Base-by-base conservation (phyloP, 345 rosid species). In the Erodium maritimum region DNA sequence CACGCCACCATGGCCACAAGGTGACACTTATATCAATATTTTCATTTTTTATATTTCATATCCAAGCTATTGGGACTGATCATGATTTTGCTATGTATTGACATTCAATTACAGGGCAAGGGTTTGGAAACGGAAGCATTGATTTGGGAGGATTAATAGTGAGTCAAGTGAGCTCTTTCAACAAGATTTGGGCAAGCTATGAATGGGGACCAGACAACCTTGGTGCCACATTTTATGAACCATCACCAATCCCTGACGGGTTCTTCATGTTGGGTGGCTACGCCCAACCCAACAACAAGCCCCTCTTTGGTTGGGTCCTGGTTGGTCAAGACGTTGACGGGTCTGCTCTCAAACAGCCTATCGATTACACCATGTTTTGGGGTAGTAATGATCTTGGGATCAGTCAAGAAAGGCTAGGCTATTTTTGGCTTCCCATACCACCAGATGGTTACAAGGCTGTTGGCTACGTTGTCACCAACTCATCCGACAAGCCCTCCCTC, bases 301-400 rank as follows among this genome's bases (percentile, higher is more conserved):
- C 34, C 14, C 79, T 82, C 16, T 74, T 62, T 24, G 89, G 87
- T 0, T 80, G 83, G 88, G 82, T 82, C 69, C 87, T 91, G 21
- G 83, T 61, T 0, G 96, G 72, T 14, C 80, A 70, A 74, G 91
- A 80, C 19, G 69, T 62, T 1, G 54, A 73, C 2, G 51, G 17
- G 21, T 66, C 25, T 19, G 59, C 66, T 48, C 64, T 91, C 23
- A 68, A 72, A 25, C 67, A 64, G 19, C 98, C 98, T 11, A 1
- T 72, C 3, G 96, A 88, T 71, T 91, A 84, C 72, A 77, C 73
- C 48, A 91, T 91, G 45, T 75, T 88, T 51, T 88, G 84, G 85
- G 82, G 74, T 72, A 86, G 93, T 5, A 86, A 86, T 54, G 64
- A 84, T 19, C 19, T 68, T 56, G 73, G 73, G 19, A 79, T 84